Base-by-base conservation (phyloP, 768 basidiomycete genomes). In the Pluteus cervinus region DNA sequence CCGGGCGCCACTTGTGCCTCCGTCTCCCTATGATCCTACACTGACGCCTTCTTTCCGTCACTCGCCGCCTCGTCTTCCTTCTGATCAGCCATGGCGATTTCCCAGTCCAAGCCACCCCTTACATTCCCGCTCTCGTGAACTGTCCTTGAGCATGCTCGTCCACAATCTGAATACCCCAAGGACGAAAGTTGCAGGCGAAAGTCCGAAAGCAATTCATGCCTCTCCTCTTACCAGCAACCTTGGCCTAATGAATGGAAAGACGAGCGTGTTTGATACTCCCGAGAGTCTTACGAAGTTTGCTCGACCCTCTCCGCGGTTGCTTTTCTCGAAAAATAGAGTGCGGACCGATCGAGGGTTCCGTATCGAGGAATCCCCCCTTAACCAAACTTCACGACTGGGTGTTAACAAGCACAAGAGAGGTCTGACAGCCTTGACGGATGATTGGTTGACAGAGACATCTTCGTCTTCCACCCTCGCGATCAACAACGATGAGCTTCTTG, bases 1-100 rank as follows among this genome's bases (percentile, higher is more conserved):
- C 12, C 41, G 45, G 29, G 49, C 42, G 14, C 57, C 60, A 5
- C 43, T 62, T 38, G 61, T 79, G 32, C 77, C 81, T 6, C 66
- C 76, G 48, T 86, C 86, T 4, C 86, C 86, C 2, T 88, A 87
- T 41, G 73, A 88, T 51, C 86, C 86, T 24, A 67, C 75, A 10
- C 62, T 73, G 23, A 86, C 86, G 1, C 86, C 86, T 1, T 73
- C 83, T 4, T 87, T 87, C 56, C 76, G 81, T 25, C 84, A 87
- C 56, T 85, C 82, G 7, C 81, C 83, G 12, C 73, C 79, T 1
- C 80, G 76, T 7, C 73, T 81, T 16, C 82, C 83, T 5, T 83
- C 79, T 12, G 80, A 85, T 48, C 85, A 86, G 42, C 86, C 86
- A 3, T 88, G 86, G 86, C 76, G 82, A 24, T 85, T 79, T 51